phyloP scores from a whole-genome alignment of 2,329 filamentous ascomycete species.

The Colletotrichum scovillei region DNA sequence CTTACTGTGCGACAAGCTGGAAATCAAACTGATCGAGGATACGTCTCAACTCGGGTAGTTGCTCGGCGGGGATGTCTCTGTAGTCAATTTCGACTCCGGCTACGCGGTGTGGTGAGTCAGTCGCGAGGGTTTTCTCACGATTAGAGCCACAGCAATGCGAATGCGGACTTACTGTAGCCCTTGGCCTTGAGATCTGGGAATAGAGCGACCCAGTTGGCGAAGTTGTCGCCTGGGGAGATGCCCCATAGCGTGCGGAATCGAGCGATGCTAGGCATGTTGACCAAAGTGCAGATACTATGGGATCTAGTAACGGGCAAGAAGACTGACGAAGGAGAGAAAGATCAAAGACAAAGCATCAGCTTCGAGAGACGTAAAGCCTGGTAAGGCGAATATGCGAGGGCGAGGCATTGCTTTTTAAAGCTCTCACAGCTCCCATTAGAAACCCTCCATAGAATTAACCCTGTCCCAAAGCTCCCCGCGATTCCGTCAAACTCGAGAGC shows the following conservation, averaged over 20 bases:
- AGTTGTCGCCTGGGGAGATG: constrained; percentile 22
- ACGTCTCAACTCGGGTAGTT: constrained; percentile 2
- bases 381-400: no score
- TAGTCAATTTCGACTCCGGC: constrained; percentile 18
- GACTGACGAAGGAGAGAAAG: not conserved
- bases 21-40: constrained; percentile 6
- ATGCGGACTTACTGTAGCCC: constrained; percentile 27
- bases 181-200: constrained; percentile 30
- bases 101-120: no score
- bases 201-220: constrained; percentile 26
- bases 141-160: not conserved
- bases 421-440: not conserved
- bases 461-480: not conserved
- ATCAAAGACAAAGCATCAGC: not conserved
- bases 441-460: not conserved
- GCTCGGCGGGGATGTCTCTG: not conserved
- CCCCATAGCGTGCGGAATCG: constrained; percentile 34
- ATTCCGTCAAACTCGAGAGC: not conserved
- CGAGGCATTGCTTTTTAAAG: not conserved
- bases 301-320: not conserved
- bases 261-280: constrained; percentile 13
- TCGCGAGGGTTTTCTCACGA: no score
- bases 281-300: no score
- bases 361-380: not conserved
- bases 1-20: constrained; percentile 16